Base-by-base conservation (phyloP, 1,284 basidiomycete species). In the Sparassis latifolia region DNA sequence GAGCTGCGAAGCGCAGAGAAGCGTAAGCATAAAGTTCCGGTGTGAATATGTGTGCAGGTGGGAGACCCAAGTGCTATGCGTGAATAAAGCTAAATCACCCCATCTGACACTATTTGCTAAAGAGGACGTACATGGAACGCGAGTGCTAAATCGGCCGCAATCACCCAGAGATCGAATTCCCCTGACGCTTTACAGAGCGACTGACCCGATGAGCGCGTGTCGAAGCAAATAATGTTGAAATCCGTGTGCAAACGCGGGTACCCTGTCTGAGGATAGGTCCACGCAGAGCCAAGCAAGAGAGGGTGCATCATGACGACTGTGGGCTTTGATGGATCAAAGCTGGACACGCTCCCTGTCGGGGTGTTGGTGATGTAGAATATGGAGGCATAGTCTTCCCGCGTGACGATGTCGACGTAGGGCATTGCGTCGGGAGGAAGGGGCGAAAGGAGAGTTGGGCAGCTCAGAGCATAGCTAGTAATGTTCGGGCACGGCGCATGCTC, bases 221-320 rank as follows among this genome's bases (percentile, higher is more conserved):
- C 87, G 62, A 89, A 82, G 5, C 84, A 82, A 54, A 89, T 79
- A 29, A 89, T 62, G 61, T 89, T 89, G 65, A 74, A 87, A 37
- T 69, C 63, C 0, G 66, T 61, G 53, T 73, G 63, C 35, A 89
- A 68, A 40, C 86, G 75, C 1, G 76, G 76, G 63, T 89, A 86
- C 33, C 80, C 78, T 45, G 86, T 76, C 53, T 89, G 86, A 29
- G 75, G 68, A 32, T 74, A 70, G 52, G 86, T 69, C 86, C 86
- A 89, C 48, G 76, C 71, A 1, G 79, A 78, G 66, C 86, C 84
- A 47, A 89, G 70, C 59, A 83, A 80, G 30, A 75, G 66, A 4
- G 86, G 84, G 56, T 84, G 86, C 1, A 89, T 67, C 51, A 89
- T 71, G 48, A 85, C 73, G 54, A 87, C 69, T 0, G 80, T 81